Percentiles rank a stretch among this genome's conserved stretches.
Conservation (phyloP, 192 early-diverging fungal species). For the Coemansia brasiliensis region DNA sequence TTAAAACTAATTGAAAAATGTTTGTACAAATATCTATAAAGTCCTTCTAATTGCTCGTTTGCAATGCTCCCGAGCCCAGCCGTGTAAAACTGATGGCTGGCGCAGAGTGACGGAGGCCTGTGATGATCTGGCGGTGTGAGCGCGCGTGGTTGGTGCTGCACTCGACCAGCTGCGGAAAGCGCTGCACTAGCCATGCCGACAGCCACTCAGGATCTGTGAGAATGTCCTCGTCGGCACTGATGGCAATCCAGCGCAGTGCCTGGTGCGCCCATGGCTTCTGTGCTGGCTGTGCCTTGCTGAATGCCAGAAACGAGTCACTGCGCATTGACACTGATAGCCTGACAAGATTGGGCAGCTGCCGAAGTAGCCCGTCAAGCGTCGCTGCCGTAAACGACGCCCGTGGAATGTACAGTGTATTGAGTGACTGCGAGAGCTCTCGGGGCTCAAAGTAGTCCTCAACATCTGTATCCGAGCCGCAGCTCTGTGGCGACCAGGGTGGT, state of each 20-base stretch:
- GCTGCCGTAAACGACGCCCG: constrained; percentile 31
- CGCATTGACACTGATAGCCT: constrained; percentile 38
- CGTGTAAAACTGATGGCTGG: constrained; percentile 34
- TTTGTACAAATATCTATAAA: background rate
- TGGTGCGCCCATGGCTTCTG: constrained; percentile 13
- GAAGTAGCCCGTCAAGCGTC: constrained; percentile 34
- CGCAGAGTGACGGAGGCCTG: constrained; percentile 24
- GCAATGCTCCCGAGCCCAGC: constrained; percentile 35
- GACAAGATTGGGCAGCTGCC: constrained; percentile 30
- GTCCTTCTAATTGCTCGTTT: constrained; percentile 16
- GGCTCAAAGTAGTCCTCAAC: background rate
- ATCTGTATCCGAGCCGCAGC: constrained; percentile 16
- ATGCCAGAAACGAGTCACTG: constrained; percentile 14
- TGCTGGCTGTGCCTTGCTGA: background rate
- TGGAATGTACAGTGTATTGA: constrained; percentile 39
- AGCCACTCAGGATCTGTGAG: constrained; percentile 37
- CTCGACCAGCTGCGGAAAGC: constrained; percentile 39
- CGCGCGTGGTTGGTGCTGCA: constrained; percentile 46
- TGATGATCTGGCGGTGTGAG: constrained; percentile 27
- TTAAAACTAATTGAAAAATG: constrained; percentile 3
- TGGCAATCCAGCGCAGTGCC: constrained; percentile 20
- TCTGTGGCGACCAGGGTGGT: background rate
- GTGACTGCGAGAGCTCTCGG: constrained; percentile 6
- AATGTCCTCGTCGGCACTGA: constrained; percentile 46
- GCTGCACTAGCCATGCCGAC: constrained; percentile 33